phyloP scores from a whole-genome alignment of 352 stramenopile genomes.

The Globisporangium camurandrum region DNA sequence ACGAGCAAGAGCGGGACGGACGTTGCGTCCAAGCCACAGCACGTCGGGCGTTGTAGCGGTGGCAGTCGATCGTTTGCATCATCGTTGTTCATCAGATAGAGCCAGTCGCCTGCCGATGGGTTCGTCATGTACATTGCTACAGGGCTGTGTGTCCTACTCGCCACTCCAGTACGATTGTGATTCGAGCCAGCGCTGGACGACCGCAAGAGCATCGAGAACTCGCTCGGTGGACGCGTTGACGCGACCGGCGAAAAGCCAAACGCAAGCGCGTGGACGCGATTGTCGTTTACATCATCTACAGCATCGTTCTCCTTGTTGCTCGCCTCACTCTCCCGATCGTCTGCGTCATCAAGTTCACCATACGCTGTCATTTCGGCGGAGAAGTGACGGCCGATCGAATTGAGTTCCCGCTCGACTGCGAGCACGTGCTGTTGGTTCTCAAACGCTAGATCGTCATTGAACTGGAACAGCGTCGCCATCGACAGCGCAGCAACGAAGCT shows the following conservation, averaged over 20 bases:
- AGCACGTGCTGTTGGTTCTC: slow-evolving; percentile 54
- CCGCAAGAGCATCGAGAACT: slow-evolving; percentile 26
- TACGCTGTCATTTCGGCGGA: slow-evolving; percentile 41
- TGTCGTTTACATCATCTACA: slow-evolving; percentile 1
- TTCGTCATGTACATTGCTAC: slow-evolving; percentile 15
- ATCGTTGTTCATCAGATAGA: too few species aligned
- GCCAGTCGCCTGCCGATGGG: slow-evolving; percentile 3
- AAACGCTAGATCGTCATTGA: slow-evolving; percentile 72
- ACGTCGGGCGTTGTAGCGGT: slow-evolving; percentile 15
- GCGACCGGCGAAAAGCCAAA: slow-evolving; percentile 13
- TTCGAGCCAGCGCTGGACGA: slow-evolving; percentile 4
- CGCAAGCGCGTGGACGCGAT: background rate
- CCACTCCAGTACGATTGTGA: background rate
- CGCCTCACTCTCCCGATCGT: too few species aligned
- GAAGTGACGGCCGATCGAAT: slow-evolving; percentile 62
- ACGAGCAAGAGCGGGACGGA: slow-evolving; percentile 63
- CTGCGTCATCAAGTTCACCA: too few species aligned
- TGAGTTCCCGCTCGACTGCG: slow-evolving; percentile 46
- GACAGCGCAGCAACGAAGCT: slow-evolving; percentile 45
- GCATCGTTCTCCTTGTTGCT: slow-evolving; percentile 10
- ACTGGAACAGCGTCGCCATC: slow-evolving; percentile 60
- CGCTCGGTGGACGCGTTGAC: slow-evolving; percentile 15
- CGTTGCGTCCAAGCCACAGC: slow-evolving; percentile 23
- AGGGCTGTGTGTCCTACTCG: background rate
- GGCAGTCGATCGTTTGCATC: too few species aligned